A percentile compares a stretch with the other conserved stretches of the same genome.
Evolutionary conservation across 1,284 basidiomycete species (phyloP).

Genomic region (Paramarasmius palmivorus): DNA sequence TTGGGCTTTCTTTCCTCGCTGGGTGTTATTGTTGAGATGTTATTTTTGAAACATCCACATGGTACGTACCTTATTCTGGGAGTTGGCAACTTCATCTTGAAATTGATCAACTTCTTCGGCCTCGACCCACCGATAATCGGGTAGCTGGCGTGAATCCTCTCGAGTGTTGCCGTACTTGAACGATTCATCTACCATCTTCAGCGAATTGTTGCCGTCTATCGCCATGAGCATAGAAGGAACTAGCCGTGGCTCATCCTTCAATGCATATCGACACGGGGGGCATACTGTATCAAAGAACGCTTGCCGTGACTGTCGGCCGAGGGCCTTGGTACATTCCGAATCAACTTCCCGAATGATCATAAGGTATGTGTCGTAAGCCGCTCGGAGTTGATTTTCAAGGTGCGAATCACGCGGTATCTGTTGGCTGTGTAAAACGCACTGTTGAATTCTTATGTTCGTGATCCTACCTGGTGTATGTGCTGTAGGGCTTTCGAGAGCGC

Average conservation of each 20-base stretch:
- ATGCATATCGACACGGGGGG: neutral
- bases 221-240: conserved; percentile 16
- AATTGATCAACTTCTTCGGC: conserved; percentile 26
- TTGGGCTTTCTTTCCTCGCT: too few relatives aligned
- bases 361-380: neutral
- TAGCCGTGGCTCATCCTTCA: neutral
- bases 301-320: neutral
- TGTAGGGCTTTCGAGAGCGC: conserved; percentile 8
- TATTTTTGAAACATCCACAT: too few relatives aligned
- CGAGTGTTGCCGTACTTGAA: conserved; percentile 21
- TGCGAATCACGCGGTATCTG: too few relatives aligned
- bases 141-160: conserved; percentile 6
- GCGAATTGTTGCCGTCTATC: conserved; percentile 36
- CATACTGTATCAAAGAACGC: neutral
- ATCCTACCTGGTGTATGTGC: conserved; percentile 13
- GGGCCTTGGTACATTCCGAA: too few relatives aligned
- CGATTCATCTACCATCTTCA: conserved; percentile 28
- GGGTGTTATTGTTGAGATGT: too few relatives aligned
- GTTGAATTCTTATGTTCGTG: neutral
- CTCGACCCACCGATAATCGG: conserved; percentile 18
- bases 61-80: too few relatives aligned
- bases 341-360: neutral
- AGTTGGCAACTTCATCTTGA: conserved; percentile 28
- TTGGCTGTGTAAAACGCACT: neutral
- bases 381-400: neutral